Evolutionary conservation across 768 basidiomycete species (phyloP).

Genomic region (Boletus subcaerulescens): DNA sequence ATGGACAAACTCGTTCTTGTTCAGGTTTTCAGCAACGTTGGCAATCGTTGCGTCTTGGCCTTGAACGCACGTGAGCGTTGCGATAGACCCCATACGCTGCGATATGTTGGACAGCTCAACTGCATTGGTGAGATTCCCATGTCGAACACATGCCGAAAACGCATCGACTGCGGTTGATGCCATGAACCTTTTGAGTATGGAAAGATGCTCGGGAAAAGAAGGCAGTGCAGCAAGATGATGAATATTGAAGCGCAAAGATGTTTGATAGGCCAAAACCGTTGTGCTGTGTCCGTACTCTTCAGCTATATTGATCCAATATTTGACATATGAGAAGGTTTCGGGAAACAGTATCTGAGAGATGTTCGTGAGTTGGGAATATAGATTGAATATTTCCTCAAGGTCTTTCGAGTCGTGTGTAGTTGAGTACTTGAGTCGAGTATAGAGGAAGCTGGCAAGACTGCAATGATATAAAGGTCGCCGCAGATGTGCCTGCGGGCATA

Average conservation of each 20-base stretch:
- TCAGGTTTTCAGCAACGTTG: not conserved
- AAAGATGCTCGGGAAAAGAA: not conserved
- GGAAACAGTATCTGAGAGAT: not conserved
- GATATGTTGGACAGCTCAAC: slow-evolving; percentile 16
- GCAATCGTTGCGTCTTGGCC: not conserved
- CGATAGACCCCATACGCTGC: not conserved
- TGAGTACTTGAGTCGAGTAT: not conserved
- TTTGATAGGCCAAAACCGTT: slow-evolving; percentile 11
- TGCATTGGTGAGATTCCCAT: slow-evolving; percentile 8
- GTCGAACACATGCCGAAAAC: slow-evolving; percentile 11
- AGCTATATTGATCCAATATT: slow-evolving; percentile 2
- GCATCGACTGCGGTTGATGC: slow-evolving; percentile 5
- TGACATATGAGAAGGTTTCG: not conserved
- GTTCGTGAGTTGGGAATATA: not conserved
- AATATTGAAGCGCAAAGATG: not conserved
- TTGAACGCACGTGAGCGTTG: not conserved
- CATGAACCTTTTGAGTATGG: not conserved
- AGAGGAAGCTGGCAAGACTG: not conserved
- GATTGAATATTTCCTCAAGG: not conserved
- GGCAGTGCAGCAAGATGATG: slow-evolving; percentile 3
- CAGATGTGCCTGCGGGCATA: not conserved
- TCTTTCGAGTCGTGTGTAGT: not conserved
- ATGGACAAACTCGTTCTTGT: not conserved
- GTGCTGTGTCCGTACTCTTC: slow-evolving; percentile 6
- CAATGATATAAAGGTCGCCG: not conserved